A percentile compares a stretch with the other conserved stretches of the same genome.
Evolutionary conservation across 2,329 filamentous ascomycete genomes (phyloP).

Genomic region (Geoglossum cookeanum): DNA sequence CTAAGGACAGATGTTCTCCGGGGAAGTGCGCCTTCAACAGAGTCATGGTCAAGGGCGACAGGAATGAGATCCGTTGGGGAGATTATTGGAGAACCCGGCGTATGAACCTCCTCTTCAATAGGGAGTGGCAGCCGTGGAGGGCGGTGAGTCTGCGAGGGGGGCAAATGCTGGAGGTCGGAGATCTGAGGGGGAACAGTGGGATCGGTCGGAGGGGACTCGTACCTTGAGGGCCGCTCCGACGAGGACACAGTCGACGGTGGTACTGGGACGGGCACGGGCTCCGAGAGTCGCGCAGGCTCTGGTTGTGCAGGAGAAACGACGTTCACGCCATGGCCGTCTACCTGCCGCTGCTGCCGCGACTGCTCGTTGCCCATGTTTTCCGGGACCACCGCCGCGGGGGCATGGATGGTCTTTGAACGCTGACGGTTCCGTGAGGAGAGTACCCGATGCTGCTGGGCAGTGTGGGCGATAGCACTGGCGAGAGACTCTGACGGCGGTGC

Average conservation of each 20-base stretch:
- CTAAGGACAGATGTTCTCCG: conserved; percentile 36
- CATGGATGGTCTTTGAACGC: conserved; percentile 1
- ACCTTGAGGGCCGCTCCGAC: not conserved
- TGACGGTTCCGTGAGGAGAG: not conserved
- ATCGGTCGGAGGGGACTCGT: not conserved
- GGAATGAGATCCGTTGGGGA: conserved; percentile 40
- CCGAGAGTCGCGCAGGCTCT: not conserved
- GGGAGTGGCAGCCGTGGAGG: conserved; percentile 80
- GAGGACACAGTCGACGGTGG: not conserved
- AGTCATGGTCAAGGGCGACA: conserved; percentile 27
- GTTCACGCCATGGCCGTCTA: not conserved
- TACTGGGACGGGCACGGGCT: conserved; percentile 1
- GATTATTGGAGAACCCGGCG: conserved; percentile 77
- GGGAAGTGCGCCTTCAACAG: conserved; percentile 30
- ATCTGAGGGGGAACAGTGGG: not conserved
- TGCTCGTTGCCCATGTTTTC: conserved; percentile 3
- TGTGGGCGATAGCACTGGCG: conserved; percentile 5
- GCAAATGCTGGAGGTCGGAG: not conserved
- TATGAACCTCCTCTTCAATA: conserved; percentile 80
- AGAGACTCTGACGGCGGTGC: conserved; percentile 6
- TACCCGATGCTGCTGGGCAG: not conserved
- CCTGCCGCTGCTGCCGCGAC: conserved; percentile 1
- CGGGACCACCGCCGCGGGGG: not conserved
- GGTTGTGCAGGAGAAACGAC: not conserved
- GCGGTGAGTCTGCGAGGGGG: conserved; percentile 24